Evolutionary conservation across 371 early-diverging fungal species (phyloP).

Genomic region (Cokeromyces recurvatus): DNA sequence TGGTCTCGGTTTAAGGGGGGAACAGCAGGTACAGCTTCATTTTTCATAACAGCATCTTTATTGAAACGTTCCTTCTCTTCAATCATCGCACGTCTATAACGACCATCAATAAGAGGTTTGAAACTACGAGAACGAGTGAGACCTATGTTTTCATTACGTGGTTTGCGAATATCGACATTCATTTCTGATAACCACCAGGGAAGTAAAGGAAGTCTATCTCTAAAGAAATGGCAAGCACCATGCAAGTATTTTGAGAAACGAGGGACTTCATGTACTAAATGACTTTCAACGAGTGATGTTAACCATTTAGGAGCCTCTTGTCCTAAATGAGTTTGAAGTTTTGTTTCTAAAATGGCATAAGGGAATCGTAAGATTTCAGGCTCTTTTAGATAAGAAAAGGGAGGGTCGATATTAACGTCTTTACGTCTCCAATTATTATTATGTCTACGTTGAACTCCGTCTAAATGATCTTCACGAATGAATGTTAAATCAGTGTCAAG

Average conservation of each 20-base stretch:
- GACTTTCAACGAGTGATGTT: constrained; percentile 77
- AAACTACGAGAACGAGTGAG: constrained; percentile 42
- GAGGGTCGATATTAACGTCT: constrained; percentile 85
- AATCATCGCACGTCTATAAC: constrained; percentile 34
- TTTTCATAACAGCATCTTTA: constrained; percentile 11
- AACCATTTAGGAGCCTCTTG: constrained; percentile 95
- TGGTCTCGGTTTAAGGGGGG: not conserved
- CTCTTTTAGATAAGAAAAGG: constrained; percentile 86
- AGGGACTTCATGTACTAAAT: constrained; percentile 95
- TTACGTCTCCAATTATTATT: constrained; percentile 86
- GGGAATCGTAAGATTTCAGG: constrained; percentile 39
- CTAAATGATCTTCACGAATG: constrained; percentile 79
- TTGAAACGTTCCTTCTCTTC: constrained; percentile 25
- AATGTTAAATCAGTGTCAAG: constrained; percentile 95
- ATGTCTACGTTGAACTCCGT: constrained; percentile 39
- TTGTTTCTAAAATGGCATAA: constrained; percentile 42
- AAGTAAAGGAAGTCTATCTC: constrained; percentile 25
- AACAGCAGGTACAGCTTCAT: constrained; percentile 3
- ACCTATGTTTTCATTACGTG: constrained; percentile 40
- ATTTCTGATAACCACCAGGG: constrained; percentile 52
- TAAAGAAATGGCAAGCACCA: constrained; percentile 64
- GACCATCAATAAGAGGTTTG: constrained; percentile 45
- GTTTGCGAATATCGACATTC: constrained; percentile 55
- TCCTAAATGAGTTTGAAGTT: constrained; percentile 85
- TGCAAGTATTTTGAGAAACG: constrained; percentile 99